phyloP scores from a whole-genome alignment of 179 eudicot genomes.

The Heliamphora pulchella region DNA sequence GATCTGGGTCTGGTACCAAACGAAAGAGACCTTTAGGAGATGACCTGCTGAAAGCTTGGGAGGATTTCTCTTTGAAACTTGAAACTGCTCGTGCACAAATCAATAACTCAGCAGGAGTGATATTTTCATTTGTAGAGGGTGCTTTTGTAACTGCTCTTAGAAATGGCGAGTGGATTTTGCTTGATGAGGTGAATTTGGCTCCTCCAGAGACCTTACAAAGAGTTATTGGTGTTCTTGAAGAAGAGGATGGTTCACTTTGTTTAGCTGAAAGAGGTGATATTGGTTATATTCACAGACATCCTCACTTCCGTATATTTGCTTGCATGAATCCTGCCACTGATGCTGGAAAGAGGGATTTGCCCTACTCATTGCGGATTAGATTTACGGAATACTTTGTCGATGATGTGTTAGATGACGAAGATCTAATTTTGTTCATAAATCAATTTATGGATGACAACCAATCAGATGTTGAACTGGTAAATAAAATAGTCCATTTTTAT shows the following conservation, averaged over 20 bases:
- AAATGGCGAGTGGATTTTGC: conserved; percentile 95
- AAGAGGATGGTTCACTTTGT: conserved; percentile 80
- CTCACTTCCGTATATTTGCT: conserved; percentile 82
- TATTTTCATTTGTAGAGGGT: conserved; percentile 96
- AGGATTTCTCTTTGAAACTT: conserved; percentile 50
- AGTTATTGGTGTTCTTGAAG: conserved; percentile 88
- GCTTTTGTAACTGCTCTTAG: conserved; percentile 84
- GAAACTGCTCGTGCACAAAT: conserved; percentile 57
- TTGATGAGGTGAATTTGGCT: conserved; percentile 97
- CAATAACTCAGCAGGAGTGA: conserved; percentile 66
- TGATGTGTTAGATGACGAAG: conserved; percentile 81
- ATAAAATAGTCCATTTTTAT: conserved; percentile 64
- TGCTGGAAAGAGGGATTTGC: conserved; percentile 97
- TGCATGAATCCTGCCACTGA: conserved; percentile 99
- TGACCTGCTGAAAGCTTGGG: conserved; percentile 49
- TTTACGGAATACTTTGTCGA: conserved; percentile 91
- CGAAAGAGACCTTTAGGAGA: conserved; percentile 60
- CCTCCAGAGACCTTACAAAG: conserved; percentile 97
- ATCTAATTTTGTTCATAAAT: conserved; percentile 56
- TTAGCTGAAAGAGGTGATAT: conserved; percentile 93
- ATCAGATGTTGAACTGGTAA: conserved; percentile 37
- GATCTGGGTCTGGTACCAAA: conserved; percentile 46
- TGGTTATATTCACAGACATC: conserved; percentile 56
- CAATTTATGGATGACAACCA: conserved; percentile 53
- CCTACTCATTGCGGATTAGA: conserved; percentile 65